A percentile compares a stretch with the other conserved stretches of the same genome.
Evolutionary conservation across 116 monocot genomes (phyloP).

Genomic region (Phalaenopsis hybrid): DNA sequence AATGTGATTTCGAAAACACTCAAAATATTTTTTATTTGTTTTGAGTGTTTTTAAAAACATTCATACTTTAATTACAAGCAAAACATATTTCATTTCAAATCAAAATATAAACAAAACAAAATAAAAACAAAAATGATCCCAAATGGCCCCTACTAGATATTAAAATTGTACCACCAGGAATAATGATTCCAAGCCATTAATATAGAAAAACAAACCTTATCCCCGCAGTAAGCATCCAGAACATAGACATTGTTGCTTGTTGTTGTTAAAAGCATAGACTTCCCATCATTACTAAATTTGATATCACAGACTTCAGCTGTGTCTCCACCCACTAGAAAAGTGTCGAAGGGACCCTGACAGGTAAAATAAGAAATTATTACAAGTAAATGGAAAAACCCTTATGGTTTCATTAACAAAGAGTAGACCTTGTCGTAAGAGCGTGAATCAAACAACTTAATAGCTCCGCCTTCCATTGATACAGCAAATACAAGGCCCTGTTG

Average conservation of each 20-base stretch:
- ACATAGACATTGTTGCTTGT: slow-evolving; percentile 90
- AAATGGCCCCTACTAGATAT: too few relatives aligned
- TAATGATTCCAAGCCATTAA: not conserved
- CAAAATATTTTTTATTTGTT: too few relatives aligned
- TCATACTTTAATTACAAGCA: too few relatives aligned
- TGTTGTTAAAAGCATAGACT: slow-evolving; percentile 97
- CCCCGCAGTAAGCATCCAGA: slow-evolving; percentile 94
- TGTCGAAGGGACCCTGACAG: slow-evolving; percentile 93
- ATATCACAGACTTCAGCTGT: slow-evolving; percentile 99
- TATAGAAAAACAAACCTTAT: slow-evolving; percentile 50
- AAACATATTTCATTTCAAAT: too few relatives aligned
- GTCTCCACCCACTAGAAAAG: slow-evolving; percentile 97
- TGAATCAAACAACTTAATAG: slow-evolving; percentile 96
- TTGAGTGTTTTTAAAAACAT: too few relatives aligned
- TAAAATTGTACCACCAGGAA: not conserved
- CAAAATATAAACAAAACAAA: too few relatives aligned
- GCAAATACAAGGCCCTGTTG: slow-evolving; percentile 99
- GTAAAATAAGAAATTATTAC: not conserved
- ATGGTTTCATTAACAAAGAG: not conserved
- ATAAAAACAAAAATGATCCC: too few relatives aligned
- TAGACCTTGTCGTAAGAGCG: slow-evolving; percentile 97
- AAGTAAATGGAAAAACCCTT: not conserved
- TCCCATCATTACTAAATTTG: slow-evolving; percentile 99
- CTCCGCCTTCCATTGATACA: slow-evolving; percentile 98
- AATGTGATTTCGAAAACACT: too few relatives aligned